Percentiles rank a stretch among this genome's conserved stretches.
phyloP scores from a whole-genome alignment of 176 grass and related monocot genomes.

The Lolium rigidum region DNA sequence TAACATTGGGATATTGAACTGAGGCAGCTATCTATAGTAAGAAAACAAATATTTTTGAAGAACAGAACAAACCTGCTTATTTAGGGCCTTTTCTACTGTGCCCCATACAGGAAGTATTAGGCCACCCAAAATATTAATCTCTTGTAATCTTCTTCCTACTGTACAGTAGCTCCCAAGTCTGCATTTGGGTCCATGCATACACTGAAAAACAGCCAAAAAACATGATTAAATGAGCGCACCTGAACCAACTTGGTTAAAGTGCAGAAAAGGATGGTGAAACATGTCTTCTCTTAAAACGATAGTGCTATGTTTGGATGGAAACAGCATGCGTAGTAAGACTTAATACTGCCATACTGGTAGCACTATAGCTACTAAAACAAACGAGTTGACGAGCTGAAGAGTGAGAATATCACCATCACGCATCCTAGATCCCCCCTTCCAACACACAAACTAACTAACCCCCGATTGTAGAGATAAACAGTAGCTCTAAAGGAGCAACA shows the following conservation, averaged over 20 bases:
- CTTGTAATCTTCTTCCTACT: conserved; percentile 89
- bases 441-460: background rate
- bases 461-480: background rate
- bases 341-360: background rate
- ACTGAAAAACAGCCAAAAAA: conserved; percentile 60
- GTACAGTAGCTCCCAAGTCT: conserved; percentile 88
- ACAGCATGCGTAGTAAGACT: background rate
- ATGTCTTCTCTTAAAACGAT: background rate
- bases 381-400: background rate
- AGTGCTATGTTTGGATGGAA: conserved; percentile 1
- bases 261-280: background rate
- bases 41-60: background rate
- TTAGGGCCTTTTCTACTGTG: conserved; percentile 74
- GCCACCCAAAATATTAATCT: conserved; percentile 87
- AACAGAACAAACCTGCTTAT: conserved; percentile 65
- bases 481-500: conserved; percentile 13
- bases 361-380: conserved; percentile 12
- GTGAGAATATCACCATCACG: background rate
- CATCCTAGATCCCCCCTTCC: background rate
- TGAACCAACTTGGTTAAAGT: conserved; percentile 26
- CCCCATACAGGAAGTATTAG: conserved; percentile 95
- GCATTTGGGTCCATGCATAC: conserved; percentile 96
- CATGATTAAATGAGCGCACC: conserved; percentile 10
- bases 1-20: background rate
- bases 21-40: background rate